A percentile compares a stretch with the other conserved stretches of the same genome.
These are phyloP conservation scores for Allodekkera sacchari DNA, from an alignment of 805 yeast genomes.

Conservation along the genomic window DNA sequence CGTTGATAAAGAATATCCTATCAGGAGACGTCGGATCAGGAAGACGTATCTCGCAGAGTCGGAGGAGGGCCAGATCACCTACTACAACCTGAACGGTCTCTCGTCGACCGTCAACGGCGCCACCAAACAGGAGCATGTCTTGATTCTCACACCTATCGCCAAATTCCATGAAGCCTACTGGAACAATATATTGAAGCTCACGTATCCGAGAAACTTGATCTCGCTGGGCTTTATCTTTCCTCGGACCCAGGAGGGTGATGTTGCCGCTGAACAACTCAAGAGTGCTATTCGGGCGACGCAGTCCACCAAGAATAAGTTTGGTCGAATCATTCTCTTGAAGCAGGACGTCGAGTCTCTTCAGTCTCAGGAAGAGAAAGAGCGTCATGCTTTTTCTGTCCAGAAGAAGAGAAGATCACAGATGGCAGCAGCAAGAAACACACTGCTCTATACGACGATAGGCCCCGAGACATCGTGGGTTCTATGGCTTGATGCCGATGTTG, in stretches of 20 bases:
- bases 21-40: no score
- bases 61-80: conserved; percentile 78
- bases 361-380: conserved; percentile 61
- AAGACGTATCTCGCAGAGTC: no score
- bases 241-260: conserved; percentile 71
- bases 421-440: conserved; percentile 92
- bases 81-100: conserved; percentile 75
- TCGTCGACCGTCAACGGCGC: conserved; percentile 66
- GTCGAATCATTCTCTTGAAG: conserved; percentile 78
- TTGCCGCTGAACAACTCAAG: conserved; percentile 64
- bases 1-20: no score
- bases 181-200: conserved; percentile 66
- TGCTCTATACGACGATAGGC: conserved; percentile 79
- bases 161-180: conserved; percentile 81
- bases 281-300: conserved; percentile 67
- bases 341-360: conserved; percentile 80
- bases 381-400: no score
- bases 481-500: conserved; percentile 93
- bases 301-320: conserved; percentile 55
- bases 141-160: conserved; percentile 86
- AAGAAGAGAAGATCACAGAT: conserved; percentile 81
- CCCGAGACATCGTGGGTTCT: conserved; percentile 92
- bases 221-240: conserved; percentile 93
- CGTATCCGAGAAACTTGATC: conserved; percentile 77
- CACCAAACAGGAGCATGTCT: conserved; percentile 69